Base-by-base conservation (phyloP, 441 rosid genomes). In the Adansonia rubrostipa region DNA sequence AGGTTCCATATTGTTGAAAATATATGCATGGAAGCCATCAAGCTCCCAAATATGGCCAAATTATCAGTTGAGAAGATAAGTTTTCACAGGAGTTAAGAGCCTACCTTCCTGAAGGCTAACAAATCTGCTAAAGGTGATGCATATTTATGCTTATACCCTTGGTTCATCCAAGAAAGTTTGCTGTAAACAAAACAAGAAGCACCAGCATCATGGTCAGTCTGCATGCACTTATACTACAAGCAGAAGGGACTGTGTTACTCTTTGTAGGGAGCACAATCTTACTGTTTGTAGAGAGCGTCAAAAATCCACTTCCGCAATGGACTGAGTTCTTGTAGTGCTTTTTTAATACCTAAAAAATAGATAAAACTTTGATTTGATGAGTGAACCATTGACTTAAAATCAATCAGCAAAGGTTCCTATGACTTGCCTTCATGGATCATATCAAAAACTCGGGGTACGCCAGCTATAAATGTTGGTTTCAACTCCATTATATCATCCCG, bases 41-140 rank as follows among this genome's bases (percentile, higher is more conserved):
- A 75, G 61, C 62, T 57, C 24, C 62, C 7, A 68, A 9, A 42
- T 67, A 62, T 48, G 45, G 61, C 53, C 68, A 69, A 56, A 74
- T 9, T 54, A 33, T 73, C 71, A 14, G 61, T 19, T 20, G n/a
- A 71, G 45, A 66, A 74, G 42, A 5, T 36, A 33, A 7, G n/a
- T 10, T 48, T 73, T 42, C 20, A 47, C 17, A 77, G 60, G 70
- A 77, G 42, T 56, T n/a, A 20, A 64, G 51, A 36, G 28, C 24
- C 8, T 67, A 96, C 99, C 99, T 93, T 96, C 83, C 98, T 90
- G 93, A 96, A 96, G 70, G 98, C 99, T 70, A 96, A 80, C 47
- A 96, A 85, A 85, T 96, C 98, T 36, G 96, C 97, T 72, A 96
- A 73, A 13, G 88, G 96, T 28, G 98, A 96, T 66, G 99, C 97